Conservation (phyloP, 768 basidiomycete species). For the Lactarius akahatsu region DNA sequence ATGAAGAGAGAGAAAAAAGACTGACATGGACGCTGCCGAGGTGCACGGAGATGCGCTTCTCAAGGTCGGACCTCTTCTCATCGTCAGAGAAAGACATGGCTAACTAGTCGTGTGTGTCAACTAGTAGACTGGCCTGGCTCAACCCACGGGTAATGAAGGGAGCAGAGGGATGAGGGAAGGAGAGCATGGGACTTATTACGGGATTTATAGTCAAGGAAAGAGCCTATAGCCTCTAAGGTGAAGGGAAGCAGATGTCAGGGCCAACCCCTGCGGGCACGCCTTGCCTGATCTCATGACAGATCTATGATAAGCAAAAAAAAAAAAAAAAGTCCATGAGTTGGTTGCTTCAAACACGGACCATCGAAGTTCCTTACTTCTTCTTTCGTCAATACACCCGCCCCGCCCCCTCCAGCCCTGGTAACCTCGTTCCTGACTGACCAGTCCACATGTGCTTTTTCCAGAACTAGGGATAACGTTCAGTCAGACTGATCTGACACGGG, state of each 20-base stretch:
- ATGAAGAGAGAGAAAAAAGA: background rate
- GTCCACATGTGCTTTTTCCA: background rate
- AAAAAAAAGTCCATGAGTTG: background rate
- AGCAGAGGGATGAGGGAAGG: background rate
- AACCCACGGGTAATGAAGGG: background rate
- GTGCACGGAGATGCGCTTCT: conserved; percentile 18
- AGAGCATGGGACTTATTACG: background rate
- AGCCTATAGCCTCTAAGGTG: background rate
- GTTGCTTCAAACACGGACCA: background rate
- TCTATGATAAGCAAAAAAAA: background rate
- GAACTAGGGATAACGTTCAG: background rate
- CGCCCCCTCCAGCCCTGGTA: background rate
- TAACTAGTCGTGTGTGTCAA: conserved; percentile 12
- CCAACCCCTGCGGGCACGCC: background rate
- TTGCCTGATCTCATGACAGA: too few relatives aligned
- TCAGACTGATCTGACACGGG: background rate
- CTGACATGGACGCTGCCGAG: background rate
- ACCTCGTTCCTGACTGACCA: background rate
- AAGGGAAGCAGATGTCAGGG: background rate
- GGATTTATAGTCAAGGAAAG: conserved; percentile 3
- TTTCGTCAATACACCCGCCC: background rate
- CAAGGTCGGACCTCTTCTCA: conserved; percentile 31
- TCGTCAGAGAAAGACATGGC: conserved; percentile 28
- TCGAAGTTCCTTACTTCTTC: background rate
- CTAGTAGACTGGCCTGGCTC: conserved; percentile 7